Conservation (phyloP, 768 basidiomycete species). For the Pleurotus tuber-regium region DNA sequence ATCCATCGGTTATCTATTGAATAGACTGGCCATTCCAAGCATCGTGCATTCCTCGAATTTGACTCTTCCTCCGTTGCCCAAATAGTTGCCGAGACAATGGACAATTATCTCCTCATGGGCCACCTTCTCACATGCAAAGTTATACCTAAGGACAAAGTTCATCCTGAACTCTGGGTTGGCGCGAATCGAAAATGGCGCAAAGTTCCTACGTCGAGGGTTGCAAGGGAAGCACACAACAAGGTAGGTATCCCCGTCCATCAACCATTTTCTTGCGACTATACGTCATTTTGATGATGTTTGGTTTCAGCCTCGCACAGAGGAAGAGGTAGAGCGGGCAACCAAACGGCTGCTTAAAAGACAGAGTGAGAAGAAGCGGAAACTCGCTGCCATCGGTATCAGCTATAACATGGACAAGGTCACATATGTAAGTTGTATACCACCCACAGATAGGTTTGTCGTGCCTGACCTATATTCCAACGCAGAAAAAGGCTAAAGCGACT, state of each 20-base stretch:
- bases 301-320: conserved; percentile 67
- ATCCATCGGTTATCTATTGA: too few relatives aligned
- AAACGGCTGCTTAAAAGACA: conserved; percentile 76
- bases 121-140: conserved; percentile 91
- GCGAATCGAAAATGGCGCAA: conserved; percentile 88
- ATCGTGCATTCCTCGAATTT: conserved; percentile 97
- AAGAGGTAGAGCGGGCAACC: conserved; percentile 62
- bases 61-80: conserved; percentile 84
- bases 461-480: too few relatives aligned
- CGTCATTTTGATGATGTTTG: neutral
- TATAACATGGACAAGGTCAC: conserved; percentile 82
- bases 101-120: conserved; percentile 95
- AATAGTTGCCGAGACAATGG: conserved; percentile 98
- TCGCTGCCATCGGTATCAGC: conserved; percentile 78
- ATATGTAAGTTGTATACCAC: conserved; percentile 65
- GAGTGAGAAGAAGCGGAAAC: conserved; percentile 70
- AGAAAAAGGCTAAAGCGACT: conserved; percentile 2
- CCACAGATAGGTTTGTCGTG: too few relatives aligned
- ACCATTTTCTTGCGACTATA: too few relatives aligned
- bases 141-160: conserved; percentile 86
- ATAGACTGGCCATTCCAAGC: conserved; percentile 94
- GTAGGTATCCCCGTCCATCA: conserved; percentile 34
- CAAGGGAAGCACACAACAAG: conserved; percentile 78
- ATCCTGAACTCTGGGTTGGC: conserved; percentile 95
- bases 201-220: conserved; percentile 72